Evolutionary conservation across 345 rosid genomes (phyloP).

Genomic region (Eucalyptus marginata): DNA sequence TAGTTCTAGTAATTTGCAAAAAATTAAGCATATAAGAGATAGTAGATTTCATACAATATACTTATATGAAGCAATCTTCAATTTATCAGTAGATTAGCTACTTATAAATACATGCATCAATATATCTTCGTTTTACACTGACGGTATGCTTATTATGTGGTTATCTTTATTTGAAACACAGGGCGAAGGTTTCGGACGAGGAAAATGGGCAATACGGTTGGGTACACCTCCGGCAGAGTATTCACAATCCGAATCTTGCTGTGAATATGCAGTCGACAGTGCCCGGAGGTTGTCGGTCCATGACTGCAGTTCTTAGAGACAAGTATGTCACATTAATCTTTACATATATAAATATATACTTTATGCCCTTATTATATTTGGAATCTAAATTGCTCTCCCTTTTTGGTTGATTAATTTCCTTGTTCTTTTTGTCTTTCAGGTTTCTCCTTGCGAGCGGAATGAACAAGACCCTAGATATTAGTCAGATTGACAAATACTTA

Average conservation of each 20-base stretch:
- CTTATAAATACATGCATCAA: neutral
- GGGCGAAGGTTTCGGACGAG: conserved; percentile 54
- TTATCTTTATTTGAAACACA: neutral
- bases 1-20: neutral
- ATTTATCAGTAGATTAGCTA: neutral
- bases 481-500: conserved; percentile 36
- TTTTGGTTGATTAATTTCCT: neutral
- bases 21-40: neutral
- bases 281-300: conserved; percentile 54
- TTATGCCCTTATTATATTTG: neutral
- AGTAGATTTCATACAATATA: neutral
- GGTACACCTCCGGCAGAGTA: conserved; percentile 85
- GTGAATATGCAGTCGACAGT: conserved; percentile 64
- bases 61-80: neutral
- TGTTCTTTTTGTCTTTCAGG: conserved; percentile 19
- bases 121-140: neutral
- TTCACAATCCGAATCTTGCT: conserved; percentile 84
- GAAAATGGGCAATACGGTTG: conserved; percentile 58
- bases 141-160: neutral
- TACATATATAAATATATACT: no score
- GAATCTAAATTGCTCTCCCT: neutral
- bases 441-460: conserved; percentile 54
- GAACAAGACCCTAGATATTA: conserved; percentile 44
- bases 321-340: conserved; percentile 13
- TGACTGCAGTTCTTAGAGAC: conserved; percentile 38